These are phyloP conservation scores for Pseudocercospora pini-densiflorae DNA, from an alignment of 2,329 filamentous ascomycete genomes.

Conservation along the genomic window DNA sequence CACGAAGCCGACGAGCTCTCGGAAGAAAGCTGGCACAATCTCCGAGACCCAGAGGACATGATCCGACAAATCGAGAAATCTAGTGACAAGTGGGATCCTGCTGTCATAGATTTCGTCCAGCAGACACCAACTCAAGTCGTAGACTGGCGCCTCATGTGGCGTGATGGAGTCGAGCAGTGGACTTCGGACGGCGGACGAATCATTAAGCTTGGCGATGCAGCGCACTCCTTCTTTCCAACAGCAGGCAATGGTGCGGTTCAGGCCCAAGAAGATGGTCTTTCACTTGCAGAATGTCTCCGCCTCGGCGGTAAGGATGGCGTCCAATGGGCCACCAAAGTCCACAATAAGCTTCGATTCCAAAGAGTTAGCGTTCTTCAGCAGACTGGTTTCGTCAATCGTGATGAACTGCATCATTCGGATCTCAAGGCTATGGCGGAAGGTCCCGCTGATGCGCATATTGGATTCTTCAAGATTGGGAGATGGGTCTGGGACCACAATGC, in stretches of 20 bases:
- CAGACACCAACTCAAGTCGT: conserved; percentile 36
- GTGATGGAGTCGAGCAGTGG: conserved; percentile 57
- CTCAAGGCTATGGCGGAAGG: neutral
- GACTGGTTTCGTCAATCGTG: conserved; percentile 12
- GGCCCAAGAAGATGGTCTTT: conserved; percentile 54
- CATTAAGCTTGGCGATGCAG: conserved; percentile 51
- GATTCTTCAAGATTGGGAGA: conserved; percentile 12
- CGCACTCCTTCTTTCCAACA: conserved; percentile 58
- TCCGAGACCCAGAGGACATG: neutral
- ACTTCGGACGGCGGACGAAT: conserved; percentile 48
- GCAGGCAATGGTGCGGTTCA: conserved; percentile 59
- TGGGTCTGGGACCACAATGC: conserved; percentile 18
- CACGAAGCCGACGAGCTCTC: neutral
- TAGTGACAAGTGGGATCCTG: conserved; percentile 8
- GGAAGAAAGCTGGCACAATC: conserved; percentile 6
- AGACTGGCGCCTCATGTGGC: conserved; percentile 62
- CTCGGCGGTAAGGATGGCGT: neutral
- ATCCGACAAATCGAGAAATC: conserved; percentile 5
- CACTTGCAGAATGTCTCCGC: conserved; percentile 47
- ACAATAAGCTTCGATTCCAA: conserved; percentile 13
- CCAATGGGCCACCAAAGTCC: conserved; percentile 3
- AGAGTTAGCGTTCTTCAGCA: conserved; percentile 10
- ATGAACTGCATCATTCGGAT: conserved; percentile 11
- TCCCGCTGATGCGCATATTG: neutral
- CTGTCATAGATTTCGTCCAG: conserved; percentile 11